Evolutionary conservation across 352 stramenopile genomes (phyloP).

Genomic region (Globisporangium nodosum): DNA sequence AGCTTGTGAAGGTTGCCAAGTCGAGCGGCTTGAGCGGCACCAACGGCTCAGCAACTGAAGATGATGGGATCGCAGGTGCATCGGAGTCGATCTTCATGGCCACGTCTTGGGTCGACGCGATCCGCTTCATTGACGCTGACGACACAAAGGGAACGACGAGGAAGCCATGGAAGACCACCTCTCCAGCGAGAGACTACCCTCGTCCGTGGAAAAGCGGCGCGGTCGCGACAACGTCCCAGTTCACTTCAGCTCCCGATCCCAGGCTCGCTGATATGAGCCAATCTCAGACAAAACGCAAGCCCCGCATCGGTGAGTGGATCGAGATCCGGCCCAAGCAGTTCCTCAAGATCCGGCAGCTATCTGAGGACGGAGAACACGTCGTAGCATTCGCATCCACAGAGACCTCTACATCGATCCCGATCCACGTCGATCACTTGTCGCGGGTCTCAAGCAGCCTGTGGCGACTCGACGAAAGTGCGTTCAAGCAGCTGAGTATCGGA

Average conservation of each 20-base stretch:
- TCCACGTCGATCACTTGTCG: constrained; percentile 22
- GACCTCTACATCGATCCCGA: constrained; percentile 15
- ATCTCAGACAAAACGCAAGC: constrained; percentile 9
- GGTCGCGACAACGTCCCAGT: background rate
- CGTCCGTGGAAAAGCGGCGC: constrained; percentile 16
- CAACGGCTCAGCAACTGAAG: background rate
- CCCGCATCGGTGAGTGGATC: constrained; percentile 46
- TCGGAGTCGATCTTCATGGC: background rate
- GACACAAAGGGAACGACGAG: background rate
- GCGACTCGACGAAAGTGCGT: constrained; percentile 18
- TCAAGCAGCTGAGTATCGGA: background rate
- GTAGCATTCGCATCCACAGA: constrained; percentile 15
- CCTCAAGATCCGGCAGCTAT: constrained; percentile 35
- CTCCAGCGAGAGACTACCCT: constrained; percentile 13
- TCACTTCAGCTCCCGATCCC: background rate
- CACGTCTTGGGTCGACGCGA: constrained; percentile 1
- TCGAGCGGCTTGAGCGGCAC: background rate
- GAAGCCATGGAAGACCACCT: constrained; percentile 17
- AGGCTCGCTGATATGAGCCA: background rate
- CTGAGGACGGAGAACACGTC: constrained; percentile 24
- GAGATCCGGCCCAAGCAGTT: constrained; percentile 42
- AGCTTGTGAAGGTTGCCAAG: constrained; percentile 12
- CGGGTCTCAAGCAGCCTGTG: constrained; percentile 38
- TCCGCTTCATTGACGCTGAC: background rate
- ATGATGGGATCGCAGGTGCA: background rate